phyloP scores from a whole-genome alignment of 768 basidiomycete species.

The Suillus paluster region DNA sequence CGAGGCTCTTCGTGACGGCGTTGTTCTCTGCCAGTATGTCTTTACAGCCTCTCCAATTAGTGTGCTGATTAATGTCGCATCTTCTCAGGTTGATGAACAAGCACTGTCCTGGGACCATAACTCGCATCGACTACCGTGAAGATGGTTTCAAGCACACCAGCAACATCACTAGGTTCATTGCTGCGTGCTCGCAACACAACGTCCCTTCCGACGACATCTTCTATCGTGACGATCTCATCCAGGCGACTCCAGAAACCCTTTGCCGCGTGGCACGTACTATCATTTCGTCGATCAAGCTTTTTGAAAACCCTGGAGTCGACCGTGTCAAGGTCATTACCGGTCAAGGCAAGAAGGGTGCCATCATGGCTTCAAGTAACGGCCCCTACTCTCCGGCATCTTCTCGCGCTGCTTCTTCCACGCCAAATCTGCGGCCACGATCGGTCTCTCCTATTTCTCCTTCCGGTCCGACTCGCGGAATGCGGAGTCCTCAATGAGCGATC shows the following conservation, averaged over 20 bases:
- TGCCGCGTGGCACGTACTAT: slow-evolving; percentile 79
- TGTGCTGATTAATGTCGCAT: slow-evolving; percentile 5
- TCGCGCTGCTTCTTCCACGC: slow-evolving; percentile 62
- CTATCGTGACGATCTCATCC: slow-evolving; percentile 67
- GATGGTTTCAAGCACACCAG: slow-evolving; percentile 67
- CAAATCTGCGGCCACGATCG: slow-evolving; percentile 52
- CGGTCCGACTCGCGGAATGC: slow-evolving; percentile 45
- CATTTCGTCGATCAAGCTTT: slow-evolving; percentile 64
- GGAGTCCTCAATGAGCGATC: slow-evolving; percentile 52
- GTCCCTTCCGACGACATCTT: slow-evolving; percentile 68
- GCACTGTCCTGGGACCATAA: slow-evolving; percentile 62
- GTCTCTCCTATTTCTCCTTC: slow-evolving; percentile 40
- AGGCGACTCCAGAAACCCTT: slow-evolving; percentile 61
- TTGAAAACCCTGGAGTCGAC: slow-evolving; percentile 55
- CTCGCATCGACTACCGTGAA: slow-evolving; percentile 67
- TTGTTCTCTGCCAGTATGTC: slow-evolving; percentile 88
- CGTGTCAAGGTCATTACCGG: slow-evolving; percentile 52
- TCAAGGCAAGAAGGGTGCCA: slow-evolving; percentile 37
- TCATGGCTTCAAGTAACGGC: slow-evolving; percentile 38
- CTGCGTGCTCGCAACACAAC: slow-evolving; percentile 72
- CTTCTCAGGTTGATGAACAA: slow-evolving; percentile 74
- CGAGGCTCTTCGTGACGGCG: slow-evolving; percentile 82
- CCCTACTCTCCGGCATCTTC: slow-evolving; percentile 37
- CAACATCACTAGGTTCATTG: slow-evolving; percentile 80
- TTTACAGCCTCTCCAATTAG: slow-evolving; percentile 13